These are phyloP conservation scores for Botryotinia narcissicola DNA, from an alignment of 2,329 filamentous ascomycete genomes.

Conservation along the genomic window DNA sequence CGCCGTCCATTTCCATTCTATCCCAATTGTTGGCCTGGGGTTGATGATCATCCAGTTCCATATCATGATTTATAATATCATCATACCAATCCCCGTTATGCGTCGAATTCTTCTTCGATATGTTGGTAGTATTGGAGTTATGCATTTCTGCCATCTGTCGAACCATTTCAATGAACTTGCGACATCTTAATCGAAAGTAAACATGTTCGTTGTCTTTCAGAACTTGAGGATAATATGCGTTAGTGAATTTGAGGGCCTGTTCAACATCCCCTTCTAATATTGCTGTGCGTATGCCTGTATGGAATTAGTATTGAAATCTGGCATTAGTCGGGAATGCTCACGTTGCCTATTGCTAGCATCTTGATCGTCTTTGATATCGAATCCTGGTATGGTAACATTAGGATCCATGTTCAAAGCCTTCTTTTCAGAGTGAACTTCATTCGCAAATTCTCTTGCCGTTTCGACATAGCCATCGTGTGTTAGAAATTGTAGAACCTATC, in stretches of 20 bases:
- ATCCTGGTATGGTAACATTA: constrained; percentile 50
- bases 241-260: constrained; percentile 77
- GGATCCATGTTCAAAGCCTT: constrained; percentile 62
- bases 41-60: constrained; percentile 55
- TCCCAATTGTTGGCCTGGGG: constrained; percentile 45
- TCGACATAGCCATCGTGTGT: constrained; percentile 96
- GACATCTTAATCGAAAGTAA: constrained; percentile 81
- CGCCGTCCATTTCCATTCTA: constrained; percentile 53
- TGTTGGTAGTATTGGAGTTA: constrained; percentile 28
- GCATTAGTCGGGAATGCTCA: constrained; percentile 45
- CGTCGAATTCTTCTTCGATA: constrained; percentile 42
- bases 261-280: constrained; percentile 93
- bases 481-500: constrained; percentile 73
- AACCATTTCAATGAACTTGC: constrained; percentile 96
- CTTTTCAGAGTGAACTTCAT: constrained; percentile 75
- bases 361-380: constrained; percentile 74
- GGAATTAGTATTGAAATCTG: constrained; percentile 9
- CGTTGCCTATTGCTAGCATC: constrained; percentile 85
- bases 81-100: constrained; percentile 41
- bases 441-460: constrained; percentile 82
- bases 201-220: constrained; percentile 78
- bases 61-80: constrained; percentile 41
- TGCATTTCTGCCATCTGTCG: constrained; percentile 66
- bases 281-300: constrained; percentile 74
- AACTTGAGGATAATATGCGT: constrained; percentile 75